Evolutionary conservation across 2,329 filamentous ascomycete species (phyloP), one percentile per base, ranked within the genome.

Genomic region (Aurifilum marmelostoma): DNA sequence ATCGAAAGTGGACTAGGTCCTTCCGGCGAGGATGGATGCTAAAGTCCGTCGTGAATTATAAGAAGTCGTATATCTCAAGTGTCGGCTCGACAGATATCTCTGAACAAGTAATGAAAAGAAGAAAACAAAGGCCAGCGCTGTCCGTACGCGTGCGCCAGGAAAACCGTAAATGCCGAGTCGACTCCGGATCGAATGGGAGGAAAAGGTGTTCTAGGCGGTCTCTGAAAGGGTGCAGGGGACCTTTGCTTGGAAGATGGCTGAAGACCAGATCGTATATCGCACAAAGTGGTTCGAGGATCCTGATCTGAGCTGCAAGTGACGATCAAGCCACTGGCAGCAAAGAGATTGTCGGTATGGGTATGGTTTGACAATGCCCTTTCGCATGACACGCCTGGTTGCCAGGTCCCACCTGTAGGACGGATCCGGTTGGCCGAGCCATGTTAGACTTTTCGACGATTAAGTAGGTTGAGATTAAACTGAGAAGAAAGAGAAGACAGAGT

Each of bases 391-490:
- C 67, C 72, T 58, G 69, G 61, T 72, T 58, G 71, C 63, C 67
- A 65, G 39, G 24, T 52, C 52, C 71, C 65, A 71, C 65, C 64
- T 63, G 24, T 67, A 69, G 8, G 67, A 67, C 62, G 71, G 67
- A 71, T 73, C 67, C 72, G 71, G 65, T 65, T 65, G 68, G 52
- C 54, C 37, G 69, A 62, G 59, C 61, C 60, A 62, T 62, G 50
- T 52, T 54, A 37, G 64, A 61, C 67, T 67, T 67, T 67, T 71
- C 73, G 77, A 77, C 74, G 76, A 83, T 83, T 83, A 83, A 76
- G 75, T 79, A 77, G 68, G 75, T 73, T 77, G 75, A 77, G 77
- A 83, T 83, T 83, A 83, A 82, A 80, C 79, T 74, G 71, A 78
- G 79, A 77, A 76, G 75, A 77, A 76, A 75, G 75, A 75, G 77